Percentiles rank a stretch among this genome's conserved stretches.
phyloP scores from a whole-genome alignment of 768 basidiomycete species.

The Naganishia randhawae region DNA sequence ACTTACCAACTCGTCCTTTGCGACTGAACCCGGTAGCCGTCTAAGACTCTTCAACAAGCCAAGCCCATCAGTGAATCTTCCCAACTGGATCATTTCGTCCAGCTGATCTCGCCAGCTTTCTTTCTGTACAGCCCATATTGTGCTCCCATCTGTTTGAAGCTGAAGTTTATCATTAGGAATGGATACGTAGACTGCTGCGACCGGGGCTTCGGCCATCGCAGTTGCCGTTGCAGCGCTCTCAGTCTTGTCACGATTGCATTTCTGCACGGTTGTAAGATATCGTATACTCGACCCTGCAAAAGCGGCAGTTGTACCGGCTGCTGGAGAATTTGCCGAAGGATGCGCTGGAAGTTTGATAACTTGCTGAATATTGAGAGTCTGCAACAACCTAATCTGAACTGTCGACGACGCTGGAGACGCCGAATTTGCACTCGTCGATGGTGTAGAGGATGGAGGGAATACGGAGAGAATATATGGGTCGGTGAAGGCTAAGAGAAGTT shows the following conservation, averaged over 20 bases:
- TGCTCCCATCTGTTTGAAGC: conserved; percentile 66
- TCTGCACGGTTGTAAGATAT: conserved; percentile 60
- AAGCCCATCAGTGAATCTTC: conserved; percentile 73
- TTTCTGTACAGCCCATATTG: conserved; percentile 72
- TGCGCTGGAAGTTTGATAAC: conserved; percentile 17
- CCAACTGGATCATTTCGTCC: conserved; percentile 70
- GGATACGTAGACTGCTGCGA: conserved; percentile 52
- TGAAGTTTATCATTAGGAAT: conserved; percentile 70
- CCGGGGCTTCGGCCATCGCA: background rate
- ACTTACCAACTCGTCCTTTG: conserved; percentile 2
- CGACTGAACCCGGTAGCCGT: background rate
- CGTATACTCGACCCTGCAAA: conserved; percentile 52
- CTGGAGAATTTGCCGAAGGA: conserved; percentile 40
- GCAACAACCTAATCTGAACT: conserved; percentile 40
- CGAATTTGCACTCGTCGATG: conserved; percentile 19
- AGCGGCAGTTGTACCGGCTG: conserved; percentile 39
- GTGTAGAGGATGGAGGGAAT: conserved; percentile 31
- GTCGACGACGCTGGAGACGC: conserved; percentile 24
- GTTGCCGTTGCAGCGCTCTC: background rate
- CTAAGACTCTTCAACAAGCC: conserved; percentile 62
- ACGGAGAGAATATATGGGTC: conserved; percentile 46
- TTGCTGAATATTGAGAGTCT: conserved; percentile 38
- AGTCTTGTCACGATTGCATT: background rate
- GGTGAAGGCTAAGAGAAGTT: conserved; percentile 29
- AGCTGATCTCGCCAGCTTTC: conserved; percentile 74